Evolutionary conservation across 805 yeast species (phyloP).

Genomic region (Hanseniaspora vineae): DNA sequence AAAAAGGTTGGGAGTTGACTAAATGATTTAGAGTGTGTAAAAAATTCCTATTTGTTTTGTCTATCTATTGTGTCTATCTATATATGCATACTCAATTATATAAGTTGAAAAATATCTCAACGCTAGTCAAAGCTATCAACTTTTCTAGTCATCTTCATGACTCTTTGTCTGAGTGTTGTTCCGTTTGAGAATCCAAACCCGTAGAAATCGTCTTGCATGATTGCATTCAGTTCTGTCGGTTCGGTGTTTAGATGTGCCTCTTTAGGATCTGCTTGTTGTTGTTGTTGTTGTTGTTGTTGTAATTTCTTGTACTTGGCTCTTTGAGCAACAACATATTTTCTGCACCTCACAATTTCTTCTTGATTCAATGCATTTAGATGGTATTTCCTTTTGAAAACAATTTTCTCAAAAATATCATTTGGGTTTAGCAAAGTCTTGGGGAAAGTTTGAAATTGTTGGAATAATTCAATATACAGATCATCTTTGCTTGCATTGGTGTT

Average conservation of each 20-base stretch:
- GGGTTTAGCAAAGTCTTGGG: conserved; percentile 68
- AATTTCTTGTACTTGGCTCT: conserved; percentile 27
- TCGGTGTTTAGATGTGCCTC: background rate
- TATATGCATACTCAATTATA: too few species aligned
- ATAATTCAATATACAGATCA: conserved; percentile 48
- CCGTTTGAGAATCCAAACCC: background rate
- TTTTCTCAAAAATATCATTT: conserved; percentile 45
- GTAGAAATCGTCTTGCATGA: background rate
- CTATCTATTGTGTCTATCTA: too few species aligned
- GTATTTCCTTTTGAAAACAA: conserved; percentile 61
- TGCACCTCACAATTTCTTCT: conserved; percentile 66
- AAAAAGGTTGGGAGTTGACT: conserved; percentile 28
- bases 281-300: background rate
- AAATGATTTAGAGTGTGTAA: conserved; percentile 8
- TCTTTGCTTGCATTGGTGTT: conserved; percentile 9
- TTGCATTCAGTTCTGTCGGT: background rate
- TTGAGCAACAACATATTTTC: conserved; percentile 62
- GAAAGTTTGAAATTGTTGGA: conserved; percentile 72
- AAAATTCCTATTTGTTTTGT: background rate
- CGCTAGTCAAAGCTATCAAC: background rate
- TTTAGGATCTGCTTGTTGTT: background rate
- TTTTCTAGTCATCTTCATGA: background rate
- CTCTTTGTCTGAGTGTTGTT: background rate
- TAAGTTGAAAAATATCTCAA: too few species aligned
- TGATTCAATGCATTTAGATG: conserved; percentile 70